phyloP scores from a whole-genome alignment of 2,329 filamentous ascomycete species.

The Pyrenochaeta sp. region DNA sequence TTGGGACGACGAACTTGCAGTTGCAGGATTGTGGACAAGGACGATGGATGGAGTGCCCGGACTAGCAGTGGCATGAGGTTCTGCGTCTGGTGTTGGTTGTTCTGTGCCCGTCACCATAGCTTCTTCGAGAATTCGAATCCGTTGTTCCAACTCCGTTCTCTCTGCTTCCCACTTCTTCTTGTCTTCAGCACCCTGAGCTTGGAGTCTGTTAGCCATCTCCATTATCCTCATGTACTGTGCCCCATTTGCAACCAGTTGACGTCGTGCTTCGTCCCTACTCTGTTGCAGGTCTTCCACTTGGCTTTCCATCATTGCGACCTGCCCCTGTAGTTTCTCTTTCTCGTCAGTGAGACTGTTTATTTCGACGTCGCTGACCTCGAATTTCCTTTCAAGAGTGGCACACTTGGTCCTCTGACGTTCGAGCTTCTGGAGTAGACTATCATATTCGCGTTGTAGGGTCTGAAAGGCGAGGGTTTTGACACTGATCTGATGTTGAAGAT shows the following conservation, averaged over 20 bases:
- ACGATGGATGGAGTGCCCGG: constrained; percentile 5
- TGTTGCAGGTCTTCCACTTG: constrained; percentile 59
- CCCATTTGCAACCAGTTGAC: constrained; percentile 52
- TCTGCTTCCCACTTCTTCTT: constrained; percentile 53
- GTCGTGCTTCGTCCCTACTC: constrained; percentile 57
- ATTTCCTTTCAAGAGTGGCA: constrained; percentile 57
- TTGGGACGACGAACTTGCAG: constrained; percentile 14
- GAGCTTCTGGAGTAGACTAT: constrained; percentile 60
- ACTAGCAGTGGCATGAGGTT: constrained; percentile 1
- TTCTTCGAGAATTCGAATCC: constrained; percentile 47
- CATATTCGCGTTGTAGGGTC: constrained; percentile 63
- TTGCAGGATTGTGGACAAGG: constrained; percentile 4
- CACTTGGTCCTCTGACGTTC: constrained; percentile 59
- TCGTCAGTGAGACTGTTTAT: constrained; percentile 61
- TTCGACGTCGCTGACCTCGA: constrained; percentile 46
- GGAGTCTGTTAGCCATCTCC: constrained; percentile 57
- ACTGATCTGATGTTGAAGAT: constrained; percentile 63
- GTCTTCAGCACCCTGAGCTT: constrained; percentile 53
- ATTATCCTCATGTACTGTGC: constrained; percentile 61
- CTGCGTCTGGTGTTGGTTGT: constrained; percentile 2
- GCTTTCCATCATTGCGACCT: constrained; percentile 56
- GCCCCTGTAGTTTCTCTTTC: constrained; percentile 57
- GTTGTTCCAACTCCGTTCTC: constrained; percentile 44
- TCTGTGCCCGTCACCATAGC: constrained; percentile 35
- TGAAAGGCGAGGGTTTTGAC: constrained; percentile 61